Evolutionary conservation across 352 stramenopile genomes (phyloP).

Genomic region (Globisporangium spinosum): DNA sequence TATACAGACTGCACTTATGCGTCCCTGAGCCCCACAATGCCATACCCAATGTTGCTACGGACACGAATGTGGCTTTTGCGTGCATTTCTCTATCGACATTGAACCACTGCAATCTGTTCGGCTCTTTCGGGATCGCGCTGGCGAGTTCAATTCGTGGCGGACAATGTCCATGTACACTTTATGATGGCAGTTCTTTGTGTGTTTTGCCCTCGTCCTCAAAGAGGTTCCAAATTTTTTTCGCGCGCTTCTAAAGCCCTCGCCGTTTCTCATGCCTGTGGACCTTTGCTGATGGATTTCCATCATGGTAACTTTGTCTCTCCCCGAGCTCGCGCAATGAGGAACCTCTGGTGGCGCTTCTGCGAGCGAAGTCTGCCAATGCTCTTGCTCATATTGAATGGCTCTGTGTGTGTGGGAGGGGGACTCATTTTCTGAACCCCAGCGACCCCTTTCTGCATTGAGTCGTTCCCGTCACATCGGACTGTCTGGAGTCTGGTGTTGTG

Average conservation of each 20-base stretch:
- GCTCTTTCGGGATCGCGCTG: neutral
- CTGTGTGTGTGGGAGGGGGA: too few relatives aligned
- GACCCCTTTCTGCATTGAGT: neutral
- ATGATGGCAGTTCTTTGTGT: neutral
- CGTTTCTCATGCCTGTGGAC: neutral
- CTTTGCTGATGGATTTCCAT: neutral
- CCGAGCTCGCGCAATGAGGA: neutral
- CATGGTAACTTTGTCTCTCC: neutral
- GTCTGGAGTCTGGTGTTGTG: neutral
- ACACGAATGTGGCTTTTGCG: too few relatives aligned
- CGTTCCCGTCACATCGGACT: neutral
- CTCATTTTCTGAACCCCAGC: too few relatives aligned
- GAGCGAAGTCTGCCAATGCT: neutral
- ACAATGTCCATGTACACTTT: neutral
- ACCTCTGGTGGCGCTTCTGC: neutral
- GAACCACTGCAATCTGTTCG: neutral
- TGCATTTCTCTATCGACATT: neutral
- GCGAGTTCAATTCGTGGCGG: neutral
- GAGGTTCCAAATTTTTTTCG: neutral
- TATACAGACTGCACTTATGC: neutral
- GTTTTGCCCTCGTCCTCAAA: neutral
- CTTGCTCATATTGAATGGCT: neutral
- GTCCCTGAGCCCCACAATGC: neutral
- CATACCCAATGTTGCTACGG: too few relatives aligned
- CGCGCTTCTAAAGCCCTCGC: neutral